Conservation (phyloP, 1,284 basidiomycete genomes). For the Trichosporon ovoides region DNA sequence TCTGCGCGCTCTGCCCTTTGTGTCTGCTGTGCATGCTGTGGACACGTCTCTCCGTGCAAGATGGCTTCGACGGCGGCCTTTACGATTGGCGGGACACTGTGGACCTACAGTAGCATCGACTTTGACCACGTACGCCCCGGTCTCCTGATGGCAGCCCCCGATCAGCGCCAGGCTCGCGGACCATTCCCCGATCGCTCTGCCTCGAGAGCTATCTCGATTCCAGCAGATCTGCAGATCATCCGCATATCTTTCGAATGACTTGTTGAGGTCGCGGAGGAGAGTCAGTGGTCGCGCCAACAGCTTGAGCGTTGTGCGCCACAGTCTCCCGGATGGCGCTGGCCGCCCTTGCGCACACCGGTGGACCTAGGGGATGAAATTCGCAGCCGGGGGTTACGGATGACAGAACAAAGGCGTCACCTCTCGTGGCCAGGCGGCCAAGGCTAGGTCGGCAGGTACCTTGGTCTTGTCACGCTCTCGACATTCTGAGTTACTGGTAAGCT, state of each 20-base stretch:
- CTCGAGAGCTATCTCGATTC: background rate
- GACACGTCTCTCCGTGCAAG: too few species aligned
- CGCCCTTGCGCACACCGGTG: background rate
- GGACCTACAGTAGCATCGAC: too few species aligned
- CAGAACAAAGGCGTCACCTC: background rate
- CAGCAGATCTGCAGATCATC: slow-evolving; percentile 2
- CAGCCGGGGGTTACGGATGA: background rate
- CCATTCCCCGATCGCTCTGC: background rate
- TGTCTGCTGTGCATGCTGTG: too few species aligned
- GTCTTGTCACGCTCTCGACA: background rate
- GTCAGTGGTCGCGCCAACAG: background rate
- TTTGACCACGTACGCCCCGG: too few species aligned
- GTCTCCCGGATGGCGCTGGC: background rate
- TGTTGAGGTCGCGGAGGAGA: background rate
- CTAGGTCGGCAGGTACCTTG: background rate
- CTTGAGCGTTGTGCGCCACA: background rate
- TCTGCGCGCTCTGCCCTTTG: too few species aligned
- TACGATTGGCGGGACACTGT: too few species aligned
- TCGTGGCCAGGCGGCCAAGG: too few species aligned
- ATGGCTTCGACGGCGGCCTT: too few species aligned
- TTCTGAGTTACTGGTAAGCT: background rate
- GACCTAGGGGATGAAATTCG: background rate
- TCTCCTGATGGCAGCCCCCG: too few species aligned
- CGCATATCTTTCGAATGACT: background rate
- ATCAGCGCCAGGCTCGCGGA: too few species aligned